Evolutionary conservation across 164 flowering plant species (phyloP), one percentile per base, ranked within the genome.

Genomic region (Stephania yunnanensis): DNA sequence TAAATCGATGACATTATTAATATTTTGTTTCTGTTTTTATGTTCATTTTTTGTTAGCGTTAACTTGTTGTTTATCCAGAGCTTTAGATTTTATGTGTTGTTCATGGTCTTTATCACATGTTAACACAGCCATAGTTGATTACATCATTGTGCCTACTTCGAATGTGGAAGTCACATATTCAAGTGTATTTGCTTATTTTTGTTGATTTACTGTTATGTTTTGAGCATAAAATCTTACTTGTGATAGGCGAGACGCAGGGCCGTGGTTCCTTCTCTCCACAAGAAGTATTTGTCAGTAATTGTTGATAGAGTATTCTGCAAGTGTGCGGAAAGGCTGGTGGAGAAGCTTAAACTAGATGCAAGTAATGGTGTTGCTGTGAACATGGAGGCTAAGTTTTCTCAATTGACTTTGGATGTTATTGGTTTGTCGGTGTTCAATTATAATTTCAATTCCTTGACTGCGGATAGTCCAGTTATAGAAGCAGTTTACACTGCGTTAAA

Each of bases 241-340:
- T 82, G 71, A 70, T 77, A 91, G 97, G 96, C 80, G 69, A 86
- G 96, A 79, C 93, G 97, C 76, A 87, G 97, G 84, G 97, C 97
- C 75, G 96, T 93, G 81, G 97, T 90, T 78, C 99, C 99, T 48
- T 93, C 99, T 53, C 97, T 95, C 81, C 99, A 95, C 86, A 92
- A 86, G 88, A 89, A 83, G 80, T 93, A 95, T 82, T 86, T 93
- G 80, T 92, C 99, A 0, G 85, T 91, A 69, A 93, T 93, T 20
- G 96, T 95, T 73, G 97, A 95, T 58, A 78, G 90, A 66, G 99
- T 93, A n/a, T 93, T 94, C 76, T 84, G 89, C 85, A 88, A 82
- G 81, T 92, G 93, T 85, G 94, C 95, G 48, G 87, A 88, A 81
- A 85, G 95, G 80, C 78, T 95, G 84, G 92, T 90, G 63, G 91